A percentile compares a stretch with the other conserved stretches of the same genome.
These are phyloP conservation scores for Deuterostichococcus epilithicus DNA, from an alignment of 139 green algal genomes.

Conservation along the genomic window DNA sequence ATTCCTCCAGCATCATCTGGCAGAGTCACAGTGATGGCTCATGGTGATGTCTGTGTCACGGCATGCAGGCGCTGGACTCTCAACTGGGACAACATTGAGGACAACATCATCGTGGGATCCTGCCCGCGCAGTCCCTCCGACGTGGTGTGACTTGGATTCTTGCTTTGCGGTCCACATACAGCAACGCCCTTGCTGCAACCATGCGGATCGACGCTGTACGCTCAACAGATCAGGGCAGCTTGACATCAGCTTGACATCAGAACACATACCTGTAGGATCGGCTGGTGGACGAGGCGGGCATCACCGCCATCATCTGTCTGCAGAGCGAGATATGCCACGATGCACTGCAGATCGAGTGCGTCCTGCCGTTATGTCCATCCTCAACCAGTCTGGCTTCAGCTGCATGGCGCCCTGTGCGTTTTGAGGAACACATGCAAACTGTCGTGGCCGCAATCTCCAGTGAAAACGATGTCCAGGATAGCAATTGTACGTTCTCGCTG, in stretches of 20 bases:
- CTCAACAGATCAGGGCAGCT: no score
- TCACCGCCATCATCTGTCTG: slow-evolving; percentile 49
- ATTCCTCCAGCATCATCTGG: background rate
- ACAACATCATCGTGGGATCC: slow-evolving; percentile 39
- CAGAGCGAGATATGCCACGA: slow-evolving; percentile 68
- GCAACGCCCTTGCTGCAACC: background rate
- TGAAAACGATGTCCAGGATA: no score
- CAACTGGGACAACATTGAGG: slow-evolving; percentile 43
- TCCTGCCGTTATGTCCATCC: background rate
- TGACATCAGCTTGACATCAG: no score
- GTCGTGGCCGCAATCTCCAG: no score
- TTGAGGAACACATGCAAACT: no score
- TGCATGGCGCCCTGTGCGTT: no score
- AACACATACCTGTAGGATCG: slow-evolving; percentile 10
- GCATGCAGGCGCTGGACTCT: slow-evolving; percentile 46
- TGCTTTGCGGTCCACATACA: background rate
- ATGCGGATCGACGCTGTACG: no score
- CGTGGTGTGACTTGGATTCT: slow-evolving; percentile 19
- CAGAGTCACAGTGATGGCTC: slow-evolving; percentile 1
- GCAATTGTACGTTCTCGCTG: no score
- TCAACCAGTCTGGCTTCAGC: no score
- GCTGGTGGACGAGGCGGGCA: slow-evolving; percentile 34
- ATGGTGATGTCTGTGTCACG: background rate
- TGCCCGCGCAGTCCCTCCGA: slow-evolving; percentile 38
- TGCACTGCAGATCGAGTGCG: slow-evolving; percentile 52